phyloP scores from a whole-genome alignment of 306 rosid genomes.

The Prunus kanzakura region DNA sequence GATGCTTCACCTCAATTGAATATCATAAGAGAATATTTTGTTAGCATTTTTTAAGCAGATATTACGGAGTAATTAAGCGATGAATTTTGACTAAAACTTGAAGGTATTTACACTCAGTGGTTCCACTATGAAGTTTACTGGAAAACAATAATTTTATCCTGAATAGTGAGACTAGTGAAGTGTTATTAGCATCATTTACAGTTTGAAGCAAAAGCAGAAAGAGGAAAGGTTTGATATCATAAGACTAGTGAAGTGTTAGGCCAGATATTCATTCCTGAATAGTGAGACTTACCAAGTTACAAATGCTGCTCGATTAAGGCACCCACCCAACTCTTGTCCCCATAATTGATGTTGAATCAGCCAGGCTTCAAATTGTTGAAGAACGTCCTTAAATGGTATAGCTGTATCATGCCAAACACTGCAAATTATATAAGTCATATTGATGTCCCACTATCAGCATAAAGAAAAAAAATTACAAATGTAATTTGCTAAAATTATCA shows the following conservation, averaged over 20 bases:
- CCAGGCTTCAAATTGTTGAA: slow-evolving; percentile 83
- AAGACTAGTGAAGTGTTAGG: background rate
- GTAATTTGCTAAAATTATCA: background rate
- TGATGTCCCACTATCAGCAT: slow-evolving; percentile 2
- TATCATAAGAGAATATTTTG: background rate
- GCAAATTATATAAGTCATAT: slow-evolving; percentile 1
- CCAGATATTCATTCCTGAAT: background rate
- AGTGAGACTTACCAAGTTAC: slow-evolving; percentile 65
- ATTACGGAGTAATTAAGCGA: background rate
- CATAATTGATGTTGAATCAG: slow-evolving; percentile 58
- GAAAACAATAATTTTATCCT: background rate
- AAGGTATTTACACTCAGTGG: background rate
- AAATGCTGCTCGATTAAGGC: slow-evolving; percentile 71
- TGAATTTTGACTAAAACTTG: background rate
- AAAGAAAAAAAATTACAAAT: background rate
- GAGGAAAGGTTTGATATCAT: background rate
- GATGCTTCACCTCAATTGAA: background rate
- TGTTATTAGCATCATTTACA: background rate
- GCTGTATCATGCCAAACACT: slow-evolving; percentile 99
- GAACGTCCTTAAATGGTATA: slow-evolving; percentile 66
- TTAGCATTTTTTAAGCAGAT: background rate
- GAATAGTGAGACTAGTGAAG: background rate
- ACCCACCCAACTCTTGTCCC: slow-evolving; percentile 40
- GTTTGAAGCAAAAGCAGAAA: background rate
- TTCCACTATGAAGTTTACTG: background rate